These are phyloP conservation scores for Phragmites australis DNA, from an alignment of 176 grass and related monocot genomes.

Conservation along the genomic window DNA sequence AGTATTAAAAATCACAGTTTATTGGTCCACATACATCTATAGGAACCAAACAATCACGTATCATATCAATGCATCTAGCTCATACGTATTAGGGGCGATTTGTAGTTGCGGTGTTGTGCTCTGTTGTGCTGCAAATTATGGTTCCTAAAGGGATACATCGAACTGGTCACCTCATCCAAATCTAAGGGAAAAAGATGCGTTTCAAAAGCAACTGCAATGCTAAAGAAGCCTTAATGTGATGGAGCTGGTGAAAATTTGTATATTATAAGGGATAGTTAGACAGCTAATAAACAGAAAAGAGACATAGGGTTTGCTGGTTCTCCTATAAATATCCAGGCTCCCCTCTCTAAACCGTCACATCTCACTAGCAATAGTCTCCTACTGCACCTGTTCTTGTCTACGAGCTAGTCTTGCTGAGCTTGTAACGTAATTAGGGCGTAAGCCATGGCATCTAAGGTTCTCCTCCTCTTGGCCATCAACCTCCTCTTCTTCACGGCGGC, in stretches of 20 bases:
- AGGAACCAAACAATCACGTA: no score
- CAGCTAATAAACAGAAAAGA: background rate
- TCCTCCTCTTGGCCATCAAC: constrained; percentile 52
- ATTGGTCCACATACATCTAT: no score
- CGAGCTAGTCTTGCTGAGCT: background rate
- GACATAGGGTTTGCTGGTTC: background rate
- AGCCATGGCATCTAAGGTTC: constrained; percentile 52
- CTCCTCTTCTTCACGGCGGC: constrained; percentile 55
- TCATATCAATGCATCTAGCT: no score
- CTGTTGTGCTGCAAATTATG: no score
- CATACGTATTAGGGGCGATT: no score
- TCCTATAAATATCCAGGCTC: constrained; percentile 51
- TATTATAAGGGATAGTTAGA: background rate
- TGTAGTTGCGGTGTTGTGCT: no score
- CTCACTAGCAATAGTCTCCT: constrained; percentile 16
- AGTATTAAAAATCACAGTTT: no score
- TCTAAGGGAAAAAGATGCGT: background rate
- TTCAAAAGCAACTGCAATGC: background rate
- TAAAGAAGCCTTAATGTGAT: background rate
- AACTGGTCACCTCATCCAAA: background rate
- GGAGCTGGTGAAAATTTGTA: background rate
- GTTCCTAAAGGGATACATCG: no score
- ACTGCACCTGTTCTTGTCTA: background rate
- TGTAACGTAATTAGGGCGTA: background rate
- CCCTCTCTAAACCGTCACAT: constrained; percentile 30